Conservation (phyloP, 2,329 filamentous ascomycete species). For the Hortaea werneckii region DNA sequence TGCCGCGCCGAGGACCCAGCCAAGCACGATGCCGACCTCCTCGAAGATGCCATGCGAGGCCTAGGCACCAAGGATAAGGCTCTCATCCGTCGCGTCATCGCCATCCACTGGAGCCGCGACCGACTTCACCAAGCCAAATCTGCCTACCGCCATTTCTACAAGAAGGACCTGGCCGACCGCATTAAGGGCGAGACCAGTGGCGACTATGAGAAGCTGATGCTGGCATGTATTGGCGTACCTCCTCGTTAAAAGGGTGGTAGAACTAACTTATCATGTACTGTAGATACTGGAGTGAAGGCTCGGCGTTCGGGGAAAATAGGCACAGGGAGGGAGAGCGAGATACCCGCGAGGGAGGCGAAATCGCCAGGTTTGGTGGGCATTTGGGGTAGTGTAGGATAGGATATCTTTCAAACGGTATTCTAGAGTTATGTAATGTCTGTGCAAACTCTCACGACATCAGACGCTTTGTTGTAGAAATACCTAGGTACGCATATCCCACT, state of each 20-base stretch:
- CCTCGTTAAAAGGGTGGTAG: conserved; percentile 1
- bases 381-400: too few species aligned
- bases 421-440: too few species aligned
- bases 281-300: conserved; percentile 1
- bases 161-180: conserved; percentile 54
- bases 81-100: conserved; percentile 66
- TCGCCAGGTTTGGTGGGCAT: too few species aligned
- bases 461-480: too few species aligned
- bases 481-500: too few species aligned
- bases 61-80: conserved; percentile 77
- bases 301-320: conserved; percentile 1
- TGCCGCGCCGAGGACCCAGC: conserved; percentile 67
- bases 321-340: not conserved
- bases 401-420: too few species aligned
- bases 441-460: too few species aligned
- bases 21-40: conserved; percentile 66
- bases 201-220: conserved; percentile 66
- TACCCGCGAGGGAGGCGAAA: not conserved
- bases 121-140: conserved; percentile 68
- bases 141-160: conserved; percentile 64
- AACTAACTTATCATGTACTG: conserved; percentile 1
- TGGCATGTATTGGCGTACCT: conserved; percentile 39
- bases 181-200: conserved; percentile 78
- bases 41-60: conserved; percentile 85
- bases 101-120: conserved; percentile 70